Base-by-base conservation (phyloP, 768 basidiomycete species). In the Cytidiella melzeri region DNA sequence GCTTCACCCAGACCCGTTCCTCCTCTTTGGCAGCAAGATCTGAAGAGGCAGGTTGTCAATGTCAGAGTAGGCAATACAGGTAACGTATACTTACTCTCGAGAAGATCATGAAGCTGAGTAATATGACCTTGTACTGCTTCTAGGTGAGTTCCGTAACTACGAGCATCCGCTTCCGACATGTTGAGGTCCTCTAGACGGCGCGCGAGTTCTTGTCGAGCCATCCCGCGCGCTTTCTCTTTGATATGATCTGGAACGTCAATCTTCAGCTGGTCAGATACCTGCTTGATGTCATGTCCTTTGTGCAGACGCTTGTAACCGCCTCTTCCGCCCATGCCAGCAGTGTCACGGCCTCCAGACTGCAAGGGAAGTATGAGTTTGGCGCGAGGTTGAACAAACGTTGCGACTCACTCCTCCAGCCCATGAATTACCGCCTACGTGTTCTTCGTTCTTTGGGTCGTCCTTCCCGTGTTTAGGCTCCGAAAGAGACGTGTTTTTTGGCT, bases 1-100 rank as follows among this genome's bases (percentile, higher is more conserved):
- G 75, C 58, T 83, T 85, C 13, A 84, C 67, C 83, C 82, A 85
- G 2, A 85, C 75, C 11, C 82, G 75, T 54, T 84, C 83, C 57
- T 84, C 82, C 55, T 84, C 82, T 51, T 76, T 81, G 0, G 82
- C 80, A 12, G 81, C 73, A 18, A 85, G 73, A 59, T 83, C 83
- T 84, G 55, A 11, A 10, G 18, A 40, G 5, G 39, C 19, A 24
- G 26, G 36, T 10, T 1, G 28, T 48, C 44, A 52, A 42, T 42
- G 25, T 41, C 40, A 12, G 19, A 24, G 4, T 4, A 10, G 15
- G 18, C 12, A 4, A 15, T 4, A 1, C 10, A 45, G 9, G 3
- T 12, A 26, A 4, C 5, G 21, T 20, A 3, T 1, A 56, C 79
- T 52, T 53, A 83, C 82, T 74, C 64, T 85, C 83, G 5, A 85